Conservation (phyloP, 371 early-diverging fungal genomes). For the Lichtheimia corymbifera region DNA sequence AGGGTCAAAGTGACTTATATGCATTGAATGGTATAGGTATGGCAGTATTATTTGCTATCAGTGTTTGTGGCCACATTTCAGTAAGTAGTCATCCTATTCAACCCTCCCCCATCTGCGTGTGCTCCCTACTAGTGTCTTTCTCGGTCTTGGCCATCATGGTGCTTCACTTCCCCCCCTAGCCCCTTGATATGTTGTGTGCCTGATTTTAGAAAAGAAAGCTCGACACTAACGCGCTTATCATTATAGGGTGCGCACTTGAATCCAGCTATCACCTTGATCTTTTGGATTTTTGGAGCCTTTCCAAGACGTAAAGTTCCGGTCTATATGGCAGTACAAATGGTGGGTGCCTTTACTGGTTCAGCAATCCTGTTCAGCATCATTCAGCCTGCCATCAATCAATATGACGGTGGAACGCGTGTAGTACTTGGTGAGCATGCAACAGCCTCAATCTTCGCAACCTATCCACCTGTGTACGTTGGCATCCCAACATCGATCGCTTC, state of each 20-base stretch:
- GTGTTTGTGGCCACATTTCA: constrained; percentile 76
- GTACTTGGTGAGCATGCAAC: constrained; percentile 57
- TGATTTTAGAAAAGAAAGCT: too few relatives aligned
- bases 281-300: constrained; percentile 71
- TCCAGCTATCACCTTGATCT: constrained; percentile 75
- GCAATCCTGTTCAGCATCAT: constrained; percentile 62
- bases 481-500: constrained; percentile 65
- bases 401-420: constrained; percentile 61
- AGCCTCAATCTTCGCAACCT: constrained; percentile 73
- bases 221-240: not conserved
- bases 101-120: not conserved
- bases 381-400: constrained; percentile 55
- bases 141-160: too few relatives aligned
- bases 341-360: constrained; percentile 76
- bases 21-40: constrained; percentile 25
- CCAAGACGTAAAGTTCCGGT: constrained; percentile 62
- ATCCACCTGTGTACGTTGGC: constrained; percentile 58
- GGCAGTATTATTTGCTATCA: constrained; percentile 51
- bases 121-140: too few relatives aligned
- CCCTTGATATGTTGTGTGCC: too few relatives aligned
- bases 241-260: constrained; percentile 77
- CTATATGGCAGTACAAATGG: constrained; percentile 65
- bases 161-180: too few relatives aligned
- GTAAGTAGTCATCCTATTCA: constrained; percentile 39
- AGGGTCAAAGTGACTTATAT: not conserved